Conservation (phyloP, 176 grass and related monocot genomes). For the Canna indica region DNA sequence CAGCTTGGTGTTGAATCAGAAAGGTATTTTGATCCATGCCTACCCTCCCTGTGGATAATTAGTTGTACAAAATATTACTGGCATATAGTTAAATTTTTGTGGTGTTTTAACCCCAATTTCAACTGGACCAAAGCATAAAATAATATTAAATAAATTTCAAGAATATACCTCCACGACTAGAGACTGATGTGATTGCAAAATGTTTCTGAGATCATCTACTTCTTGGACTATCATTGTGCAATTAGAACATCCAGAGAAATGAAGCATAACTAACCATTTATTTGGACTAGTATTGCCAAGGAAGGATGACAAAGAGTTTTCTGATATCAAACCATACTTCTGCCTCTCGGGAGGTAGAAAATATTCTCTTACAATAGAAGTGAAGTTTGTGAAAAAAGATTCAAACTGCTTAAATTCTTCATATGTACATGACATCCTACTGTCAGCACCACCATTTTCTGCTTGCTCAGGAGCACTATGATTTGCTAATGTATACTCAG, state of each 20-base stretch:
- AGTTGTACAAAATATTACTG: neutral
- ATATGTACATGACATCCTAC: conserved; percentile 35
- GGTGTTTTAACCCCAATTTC: neutral
- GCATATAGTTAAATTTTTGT: neutral
- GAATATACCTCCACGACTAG: conserved; percentile 54
- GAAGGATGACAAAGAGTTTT: conserved; percentile 41
- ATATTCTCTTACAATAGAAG: conserved; percentile 63
- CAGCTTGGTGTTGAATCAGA: no score
- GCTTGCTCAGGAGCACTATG: conserved; percentile 40
- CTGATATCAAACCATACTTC: conserved; percentile 64
- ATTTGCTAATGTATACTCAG: conserved; percentile 74
- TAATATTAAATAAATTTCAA: neutral
- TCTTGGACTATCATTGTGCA: conserved; percentile 63
- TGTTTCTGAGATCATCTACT: conserved; percentile 50
- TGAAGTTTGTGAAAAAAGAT: conserved; percentile 60
- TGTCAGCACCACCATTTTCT: conserved; percentile 28
- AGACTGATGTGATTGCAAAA: conserved; percentile 53
- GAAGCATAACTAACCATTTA: conserved; percentile 53
- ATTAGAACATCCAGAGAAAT: conserved; percentile 57
- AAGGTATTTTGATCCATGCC: neutral
- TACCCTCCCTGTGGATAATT: neutral
- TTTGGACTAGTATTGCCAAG: conserved; percentile 35
- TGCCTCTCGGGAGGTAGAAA: conserved; percentile 72
- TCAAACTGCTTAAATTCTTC: conserved; percentile 64
- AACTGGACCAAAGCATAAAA: neutral